Base-by-base conservation (phyloP, 108 stramenopile species). In the Stephanodiscus minutulus region DNA sequence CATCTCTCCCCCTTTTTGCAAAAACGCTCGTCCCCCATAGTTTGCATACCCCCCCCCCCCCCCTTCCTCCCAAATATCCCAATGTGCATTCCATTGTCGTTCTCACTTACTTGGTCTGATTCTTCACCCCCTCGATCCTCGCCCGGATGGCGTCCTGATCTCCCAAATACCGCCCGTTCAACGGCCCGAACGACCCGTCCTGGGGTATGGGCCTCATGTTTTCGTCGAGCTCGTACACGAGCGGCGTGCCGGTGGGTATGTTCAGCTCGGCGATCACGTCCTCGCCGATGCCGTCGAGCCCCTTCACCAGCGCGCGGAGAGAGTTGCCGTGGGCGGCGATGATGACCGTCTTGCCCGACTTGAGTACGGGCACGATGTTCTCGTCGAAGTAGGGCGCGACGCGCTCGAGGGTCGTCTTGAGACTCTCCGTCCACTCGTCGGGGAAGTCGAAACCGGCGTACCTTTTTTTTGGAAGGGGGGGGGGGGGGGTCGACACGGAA, bases 321-420 rank as follows among this genome's bases (percentile, higher is more conserved):
- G 96, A 94, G 85, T 99, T 99, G 50, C 98, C 99, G 71, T 99
- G 99, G 12, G 98, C 98, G 25, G 96, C 98, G 81, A 99, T 98
- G 8, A 99, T 69, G 10, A 99, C 79, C 28, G 80, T 91, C 82
- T 99, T 98, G 15, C 98, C 98, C 15, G 71, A 57, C 69, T 93
- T 93, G 76, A 99, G 93, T 58, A 79, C 82, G 7, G 98, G 98
- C n/a, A 73, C 91, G 73, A 98, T 84, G 39, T 82, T 73, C 12
- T 85, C 60, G 25, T 99, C 87, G 96, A 96, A 99, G 62, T 89
- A 88, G 0, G 91, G 85, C 74, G 98, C 80, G 73, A 98, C 96
- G 37, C 99, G 97, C 25, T 97, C 96, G 71, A 88, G 83, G 5
- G 98, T 99, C 50, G 85, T 74, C 76, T 97, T 91, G 65, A 98